Base-by-base conservation (phyloP, 345 rosid genomes). In the Dimocarpus longan region DNA sequence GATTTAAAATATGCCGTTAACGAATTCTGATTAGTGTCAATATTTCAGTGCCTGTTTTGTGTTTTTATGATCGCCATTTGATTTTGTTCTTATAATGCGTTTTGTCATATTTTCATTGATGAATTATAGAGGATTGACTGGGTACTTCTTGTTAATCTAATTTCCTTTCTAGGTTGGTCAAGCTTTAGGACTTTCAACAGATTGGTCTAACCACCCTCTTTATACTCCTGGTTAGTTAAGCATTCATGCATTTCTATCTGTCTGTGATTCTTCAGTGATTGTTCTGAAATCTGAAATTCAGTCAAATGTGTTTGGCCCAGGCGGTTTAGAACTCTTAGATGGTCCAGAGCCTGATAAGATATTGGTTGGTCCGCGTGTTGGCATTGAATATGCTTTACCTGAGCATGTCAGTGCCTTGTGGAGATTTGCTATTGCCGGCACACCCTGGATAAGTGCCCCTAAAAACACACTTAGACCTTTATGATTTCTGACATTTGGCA, bases 391-490 rank as follows among this genome's bases (percentile, higher is more conserved):
- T 71, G 97, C 98, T 48, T 88, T 73, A 65, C 97, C 99, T 7
- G 87, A 94, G 72, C 89, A 96, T 84, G 92, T 87, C 32, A 85
- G 56, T 68, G 97, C 98, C 48, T 71, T 90, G 73, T 96, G 98
- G 99, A 96, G 99, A 84, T 96, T 94, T 66, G 97, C 98, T 71
- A 81, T 93, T 73, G 95, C 94, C 3, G 95, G 86, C 77, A 84
- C 91, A 18, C 91, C 91, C 28, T 96, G 98, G 99, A 88, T 94
- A 56, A 94, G 98, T 87, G 90, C 98, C 85, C 99, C 98, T 26
- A 96, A 89, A 83, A 91, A 89, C 90, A 92, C 95, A 63, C 90
- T 94, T 2, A 88, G 83, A 63, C 90, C 83, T 73, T 85, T 40
- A 26, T 8, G 77, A 67, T 70, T 15, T 56, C 32, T 7, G 39